Evolutionary conservation across 179 eudicot species (phyloP).

Genomic region (Corrigiola litoralis): DNA sequence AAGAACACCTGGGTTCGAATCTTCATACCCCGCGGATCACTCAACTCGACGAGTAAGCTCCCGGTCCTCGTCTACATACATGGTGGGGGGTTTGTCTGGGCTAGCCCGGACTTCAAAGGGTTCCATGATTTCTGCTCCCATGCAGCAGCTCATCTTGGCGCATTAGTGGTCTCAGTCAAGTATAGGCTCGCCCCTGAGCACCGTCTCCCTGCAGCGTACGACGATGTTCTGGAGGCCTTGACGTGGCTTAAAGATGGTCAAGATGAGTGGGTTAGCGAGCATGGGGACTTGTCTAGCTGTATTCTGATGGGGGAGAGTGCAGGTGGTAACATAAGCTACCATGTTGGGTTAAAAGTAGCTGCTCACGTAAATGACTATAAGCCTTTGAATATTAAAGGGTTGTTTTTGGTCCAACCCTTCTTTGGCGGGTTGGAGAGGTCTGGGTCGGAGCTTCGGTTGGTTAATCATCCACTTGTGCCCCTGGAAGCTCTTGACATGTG

Average conservation of each 20-base stretch:
- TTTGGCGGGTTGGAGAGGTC: slow-evolving; percentile 41
- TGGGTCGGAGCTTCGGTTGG: slow-evolving; percentile 32
- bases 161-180: slow-evolving; percentile 31
- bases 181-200: slow-evolving; percentile 44
- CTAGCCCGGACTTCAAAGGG: neutral
- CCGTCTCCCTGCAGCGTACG: slow-evolving; percentile 44
- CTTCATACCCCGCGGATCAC: slow-evolving; percentile 35
- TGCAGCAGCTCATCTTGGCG: slow-evolving; percentile 15
- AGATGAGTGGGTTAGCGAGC: slow-evolving; percentile 30
- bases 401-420: slow-evolving; percentile 36
- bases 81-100: slow-evolving; percentile 42
- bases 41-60: too few relatives aligned
- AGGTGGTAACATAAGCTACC: slow-evolving; percentile 36
- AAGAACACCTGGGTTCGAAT: slow-evolving; percentile 36
- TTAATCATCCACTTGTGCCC: slow-evolving; percentile 19
- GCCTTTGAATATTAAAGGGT: slow-evolving; percentile 32
- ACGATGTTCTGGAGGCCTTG: slow-evolving; percentile 39
- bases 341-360: slow-evolving; percentile 31
- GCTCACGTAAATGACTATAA: neutral
- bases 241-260: slow-evolving; percentile 23
- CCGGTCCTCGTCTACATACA: slow-evolving; percentile 37
- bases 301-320: slow-evolving; percentile 39
- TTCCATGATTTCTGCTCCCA: slow-evolving; percentile 19
- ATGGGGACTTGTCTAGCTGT: slow-evolving; percentile 32
- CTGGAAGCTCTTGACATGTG: slow-evolving; percentile 12